Evolutionary conservation across 106 monocot species (phyloP).

Genomic region (Apostasia ramifera): DNA sequence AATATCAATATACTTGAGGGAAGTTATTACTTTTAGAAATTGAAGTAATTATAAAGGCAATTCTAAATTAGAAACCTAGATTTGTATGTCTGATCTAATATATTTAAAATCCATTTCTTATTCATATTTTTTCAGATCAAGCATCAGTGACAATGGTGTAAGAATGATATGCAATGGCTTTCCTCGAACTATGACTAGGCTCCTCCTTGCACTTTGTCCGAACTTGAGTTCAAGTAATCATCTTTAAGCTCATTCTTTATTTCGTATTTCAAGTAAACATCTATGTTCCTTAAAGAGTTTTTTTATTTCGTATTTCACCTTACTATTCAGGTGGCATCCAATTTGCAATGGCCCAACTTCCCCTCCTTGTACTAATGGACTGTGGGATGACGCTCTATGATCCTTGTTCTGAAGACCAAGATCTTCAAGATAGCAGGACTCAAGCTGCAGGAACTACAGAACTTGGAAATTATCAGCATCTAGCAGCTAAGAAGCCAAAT

Average conservation of each 20-base stretch:
- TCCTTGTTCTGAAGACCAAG: conserved; percentile 23
- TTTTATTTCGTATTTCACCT: not conserved
- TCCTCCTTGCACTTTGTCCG: conserved; percentile 85
- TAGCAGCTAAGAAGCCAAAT: conserved; percentile 12
- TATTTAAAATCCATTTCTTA: not conserved
- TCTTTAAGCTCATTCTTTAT: not conserved
- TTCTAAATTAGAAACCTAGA: too few relatives aligned
- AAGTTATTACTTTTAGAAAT: too few relatives aligned
- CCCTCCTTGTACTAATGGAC: conserved; percentile 74
- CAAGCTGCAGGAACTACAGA: conserved; percentile 7
- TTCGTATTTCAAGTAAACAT: not conserved
- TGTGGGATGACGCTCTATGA: conserved; percentile 84
- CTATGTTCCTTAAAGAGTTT: too few relatives aligned
- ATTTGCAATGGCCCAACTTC: conserved; percentile 82
- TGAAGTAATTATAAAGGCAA: too few relatives aligned
- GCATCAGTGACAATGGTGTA: conserved; percentile 88
- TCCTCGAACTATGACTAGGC: conserved; percentile 60
- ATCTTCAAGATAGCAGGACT: conserved; percentile 18
- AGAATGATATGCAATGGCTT: conserved; percentile 95
- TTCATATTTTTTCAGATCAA: conserved; percentile 45
- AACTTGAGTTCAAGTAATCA: conserved; percentile 87
- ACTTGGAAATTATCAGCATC: conserved; percentile 10
- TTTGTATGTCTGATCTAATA: too few relatives aligned
- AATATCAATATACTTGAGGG: too few relatives aligned
- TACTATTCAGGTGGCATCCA: conserved; percentile 80